These are phyloP conservation scores for Exidia glandulosa DNA, from an alignment of 768 basidiomycete genomes.

Conservation along the genomic window DNA sequence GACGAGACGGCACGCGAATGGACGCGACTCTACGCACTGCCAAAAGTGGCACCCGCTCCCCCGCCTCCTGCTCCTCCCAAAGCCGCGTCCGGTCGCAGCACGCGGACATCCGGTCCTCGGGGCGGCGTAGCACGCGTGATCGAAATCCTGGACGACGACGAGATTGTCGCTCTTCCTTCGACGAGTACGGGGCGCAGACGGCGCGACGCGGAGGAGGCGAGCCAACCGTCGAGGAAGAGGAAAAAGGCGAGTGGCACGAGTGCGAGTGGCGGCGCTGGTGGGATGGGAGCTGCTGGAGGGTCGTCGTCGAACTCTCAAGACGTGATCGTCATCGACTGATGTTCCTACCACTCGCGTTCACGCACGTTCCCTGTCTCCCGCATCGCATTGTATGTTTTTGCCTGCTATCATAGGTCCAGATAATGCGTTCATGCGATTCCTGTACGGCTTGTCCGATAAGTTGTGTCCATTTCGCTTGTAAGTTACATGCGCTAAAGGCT, in stretches of 20 bases:
- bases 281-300: too few relatives aligned
- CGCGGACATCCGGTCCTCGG: neutral
- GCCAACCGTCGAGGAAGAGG: neutral
- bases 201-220: neutral
- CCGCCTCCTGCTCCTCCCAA: too few relatives aligned
- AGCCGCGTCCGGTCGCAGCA: too few relatives aligned
- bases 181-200: neutral
- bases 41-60: neutral
- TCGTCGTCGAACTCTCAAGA: neutral
- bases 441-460: too few relatives aligned
- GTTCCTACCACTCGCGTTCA: neutral
- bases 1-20: conserved; percentile 70
- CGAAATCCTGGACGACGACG: neutral
- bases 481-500: conserved; percentile 11
- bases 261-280: too few relatives aligned
- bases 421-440: too few relatives aligned
- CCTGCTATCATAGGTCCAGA: neutral
- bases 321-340: neutral
- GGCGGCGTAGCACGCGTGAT: neutral
- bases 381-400: neutral
- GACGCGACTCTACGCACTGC: conserved; percentile 54
- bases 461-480: too few relatives aligned
- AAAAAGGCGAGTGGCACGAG: neutral
- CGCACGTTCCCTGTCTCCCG: neutral
- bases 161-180: neutral